These are phyloP conservation scores for Saccharomycopsis sp. DNA, from an alignment of 805 yeast genomes.

Conservation along the genomic window DNA sequence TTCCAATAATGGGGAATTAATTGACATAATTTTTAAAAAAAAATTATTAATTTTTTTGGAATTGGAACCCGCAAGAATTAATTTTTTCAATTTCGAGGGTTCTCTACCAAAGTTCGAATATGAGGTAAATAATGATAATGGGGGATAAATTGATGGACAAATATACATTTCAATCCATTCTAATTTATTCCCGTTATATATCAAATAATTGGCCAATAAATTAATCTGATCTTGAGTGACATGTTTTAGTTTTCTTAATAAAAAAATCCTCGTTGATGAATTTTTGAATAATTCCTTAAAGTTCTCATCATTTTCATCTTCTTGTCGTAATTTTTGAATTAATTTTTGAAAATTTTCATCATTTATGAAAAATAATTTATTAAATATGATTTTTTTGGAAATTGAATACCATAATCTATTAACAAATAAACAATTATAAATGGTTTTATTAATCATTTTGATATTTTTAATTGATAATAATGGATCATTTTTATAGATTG, in stretches of 20 bases:
- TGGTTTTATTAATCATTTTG: conserved; percentile 20
- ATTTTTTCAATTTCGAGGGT: conserved; percentile 24
- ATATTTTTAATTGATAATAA: conserved; percentile 2
- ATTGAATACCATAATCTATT: conserved; percentile 54
- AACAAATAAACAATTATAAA: conserved; percentile 58
- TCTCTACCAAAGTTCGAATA: conserved; percentile 21
- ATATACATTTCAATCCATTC: conserved; percentile 73
- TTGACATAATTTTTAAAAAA: conserved; percentile 41
- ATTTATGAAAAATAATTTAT: conserved; percentile 43
- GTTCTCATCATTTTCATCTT: conserved; percentile 7
- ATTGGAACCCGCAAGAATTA: conserved; percentile 60
- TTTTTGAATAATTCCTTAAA: conserved; percentile 13
- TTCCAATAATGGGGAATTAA: conserved; percentile 46
- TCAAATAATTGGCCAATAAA: conserved; percentile 31
- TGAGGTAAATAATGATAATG: conserved; percentile 23
- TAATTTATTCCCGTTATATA: conserved; percentile 30
- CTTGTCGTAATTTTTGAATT: conserved; percentile 18
- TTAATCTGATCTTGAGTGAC: conserved; percentile 47
- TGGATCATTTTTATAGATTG: conserved; percentile 8
- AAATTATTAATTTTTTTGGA: conserved; percentile 51
- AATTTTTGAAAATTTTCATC: conserved; percentile 37
- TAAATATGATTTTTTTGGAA: conserved; percentile 44
- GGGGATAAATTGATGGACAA: conserved; percentile 59
- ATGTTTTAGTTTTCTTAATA: conserved; percentile 53
- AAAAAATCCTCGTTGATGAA: conserved; percentile 25